A percentile compares a stretch with the other conserved stretches of the same genome.
Evolutionary conservation across 140 eudicot species (phyloP).

Genomic region (Stevia rebaudiana): DNA sequence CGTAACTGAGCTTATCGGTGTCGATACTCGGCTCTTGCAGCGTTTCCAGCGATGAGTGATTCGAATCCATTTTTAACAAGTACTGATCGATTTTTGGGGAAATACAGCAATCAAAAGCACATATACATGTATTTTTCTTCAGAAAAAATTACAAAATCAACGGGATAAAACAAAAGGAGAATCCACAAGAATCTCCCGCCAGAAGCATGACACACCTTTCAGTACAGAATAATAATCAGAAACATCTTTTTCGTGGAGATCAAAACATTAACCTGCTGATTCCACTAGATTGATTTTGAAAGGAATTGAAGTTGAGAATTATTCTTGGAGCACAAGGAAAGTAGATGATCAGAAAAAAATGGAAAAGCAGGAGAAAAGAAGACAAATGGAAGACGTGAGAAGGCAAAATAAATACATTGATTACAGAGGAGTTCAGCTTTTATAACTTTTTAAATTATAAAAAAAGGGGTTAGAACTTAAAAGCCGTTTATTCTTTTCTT

Average conservation of each 20-base stretch:
- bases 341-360: slow-evolving; percentile 1
- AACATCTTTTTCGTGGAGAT: neutral
- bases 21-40: slow-evolving; percentile 70
- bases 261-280: neutral
- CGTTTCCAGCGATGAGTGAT: slow-evolving; percentile 29
- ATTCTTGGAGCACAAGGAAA: slow-evolving; percentile 19
- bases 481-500: slow-evolving; percentile 14
- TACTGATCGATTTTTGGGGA: neutral
- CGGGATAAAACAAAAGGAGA: too few species aligned
- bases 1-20: slow-evolving; percentile 86
- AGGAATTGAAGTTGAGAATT: neutral
- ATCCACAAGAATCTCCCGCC: slow-evolving; percentile 15
- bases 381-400: slow-evolving; percentile 31
- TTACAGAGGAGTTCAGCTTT: slow-evolving; percentile 33
- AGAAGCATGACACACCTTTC: neutral
- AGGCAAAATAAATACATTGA: slow-evolving; percentile 31
- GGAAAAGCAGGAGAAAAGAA: slow-evolving; percentile 15
- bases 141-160: neutral
- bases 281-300: neutral
- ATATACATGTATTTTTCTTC: too few species aligned
- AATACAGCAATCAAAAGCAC: neutral
- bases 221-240: neutral
- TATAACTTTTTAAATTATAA: slow-evolving; percentile 10
- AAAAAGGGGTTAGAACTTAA: neutral
- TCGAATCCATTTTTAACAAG: slow-evolving; percentile 30